phyloP scores from a whole-genome alignment of 1,139 yeast genomes.

The Kurtzmaniella natalensis region DNA sequence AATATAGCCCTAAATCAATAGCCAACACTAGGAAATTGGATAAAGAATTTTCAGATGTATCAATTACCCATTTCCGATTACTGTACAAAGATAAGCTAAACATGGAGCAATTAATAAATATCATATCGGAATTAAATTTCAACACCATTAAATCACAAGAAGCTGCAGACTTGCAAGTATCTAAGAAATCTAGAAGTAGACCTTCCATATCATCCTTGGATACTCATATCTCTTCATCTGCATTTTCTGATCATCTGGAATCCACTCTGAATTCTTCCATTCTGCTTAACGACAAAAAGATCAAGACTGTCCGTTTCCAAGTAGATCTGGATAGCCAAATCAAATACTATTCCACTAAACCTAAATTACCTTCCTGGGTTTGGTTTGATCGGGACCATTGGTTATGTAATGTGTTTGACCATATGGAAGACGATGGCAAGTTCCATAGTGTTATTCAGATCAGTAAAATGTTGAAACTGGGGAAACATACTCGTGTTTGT shows the following conservation, averaged over 20 bases:
- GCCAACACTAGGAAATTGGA: slow-evolving; percentile 8
- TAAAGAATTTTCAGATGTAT: slow-evolving; percentile 18
- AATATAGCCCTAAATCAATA: slow-evolving; percentile 13
- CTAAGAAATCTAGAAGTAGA: slow-evolving; percentile 4
- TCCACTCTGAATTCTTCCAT: slow-evolving; percentile 11
- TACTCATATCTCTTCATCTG: slow-evolving; percentile 11
- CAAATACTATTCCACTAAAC: not conserved
- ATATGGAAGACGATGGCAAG: slow-evolving; percentile 18
- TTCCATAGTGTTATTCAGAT: slow-evolving; percentile 23
- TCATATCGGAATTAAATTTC: slow-evolving; percentile 18
- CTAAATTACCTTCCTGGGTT: slow-evolving; percentile 26
- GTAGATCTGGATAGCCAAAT: slow-evolving; percentile 6
- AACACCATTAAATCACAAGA: not conserved
- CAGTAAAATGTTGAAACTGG: slow-evolving; percentile 18
- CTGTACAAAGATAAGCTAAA: slow-evolving; percentile 27
- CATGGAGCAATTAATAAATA: slow-evolving; percentile 21
- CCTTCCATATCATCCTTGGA: slow-evolving; percentile 14
- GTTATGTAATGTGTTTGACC: slow-evolving; percentile 24
- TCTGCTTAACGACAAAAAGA: slow-evolving; percentile 5
- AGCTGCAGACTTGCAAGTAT: not conserved
- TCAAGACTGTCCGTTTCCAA: slow-evolving; percentile 11
- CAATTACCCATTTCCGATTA: slow-evolving; percentile 21
- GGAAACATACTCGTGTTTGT: slow-evolving; percentile 22
- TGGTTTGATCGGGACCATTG: slow-evolving; percentile 34
- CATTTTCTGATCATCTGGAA: slow-evolving; percentile 11